A percentile compares a stretch with the other conserved stretches of the same genome.
phyloP scores from a whole-genome alignment of 805 yeast species.

The Ogataea siamensis region DNA sequence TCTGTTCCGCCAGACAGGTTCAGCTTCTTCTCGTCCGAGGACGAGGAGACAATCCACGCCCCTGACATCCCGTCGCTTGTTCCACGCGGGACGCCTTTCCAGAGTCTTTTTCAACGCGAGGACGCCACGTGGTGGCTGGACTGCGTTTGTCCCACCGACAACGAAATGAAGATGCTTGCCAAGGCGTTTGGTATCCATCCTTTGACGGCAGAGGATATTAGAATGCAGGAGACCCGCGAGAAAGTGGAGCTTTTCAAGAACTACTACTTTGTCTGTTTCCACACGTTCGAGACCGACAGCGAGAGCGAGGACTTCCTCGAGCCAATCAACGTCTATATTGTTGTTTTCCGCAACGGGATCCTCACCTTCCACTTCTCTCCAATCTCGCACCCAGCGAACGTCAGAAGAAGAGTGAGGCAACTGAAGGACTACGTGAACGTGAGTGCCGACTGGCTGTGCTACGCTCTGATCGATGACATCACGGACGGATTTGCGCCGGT shows the following conservation, averaged over 20 bases:
- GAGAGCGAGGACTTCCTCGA: slow-evolving; percentile 82
- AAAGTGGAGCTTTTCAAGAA: slow-evolving; percentile 88
- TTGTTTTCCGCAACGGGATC: slow-evolving; percentile 67
- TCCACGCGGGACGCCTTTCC: slow-evolving; percentile 59
- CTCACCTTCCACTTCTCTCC: slow-evolving; percentile 71
- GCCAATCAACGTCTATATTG: slow-evolving; percentile 73
- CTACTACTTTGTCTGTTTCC: slow-evolving; percentile 95
- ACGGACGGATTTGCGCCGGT: slow-evolving; percentile 85
- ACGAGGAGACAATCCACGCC: slow-evolving; percentile 86
- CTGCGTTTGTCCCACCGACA: slow-evolving; percentile 90
- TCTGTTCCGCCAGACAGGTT: slow-evolving; percentile 67
- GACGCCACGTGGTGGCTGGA: slow-evolving; percentile 96
- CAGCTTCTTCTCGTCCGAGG: slow-evolving; percentile 76
- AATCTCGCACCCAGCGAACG: slow-evolving; percentile 67
- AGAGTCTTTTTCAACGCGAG: slow-evolving; percentile 66
- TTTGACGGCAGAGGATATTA: slow-evolving; percentile 93
- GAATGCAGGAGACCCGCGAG: slow-evolving; percentile 96
- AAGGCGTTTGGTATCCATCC: slow-evolving; percentile 98
- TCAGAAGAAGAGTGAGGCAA: slow-evolving; percentile 78
- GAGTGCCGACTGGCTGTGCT: slow-evolving; percentile 78
- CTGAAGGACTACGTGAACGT: slow-evolving; percentile 75
- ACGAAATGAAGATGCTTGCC: slow-evolving; percentile 87
- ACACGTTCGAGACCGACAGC: slow-evolving; percentile 84
- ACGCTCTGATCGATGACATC: slow-evolving; percentile 79
- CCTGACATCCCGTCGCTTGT: slow-evolving; percentile 80